phyloP scores from a whole-genome alignment of 768 basidiomycete genomes.

The Pleurotus cornucopiae region DNA sequence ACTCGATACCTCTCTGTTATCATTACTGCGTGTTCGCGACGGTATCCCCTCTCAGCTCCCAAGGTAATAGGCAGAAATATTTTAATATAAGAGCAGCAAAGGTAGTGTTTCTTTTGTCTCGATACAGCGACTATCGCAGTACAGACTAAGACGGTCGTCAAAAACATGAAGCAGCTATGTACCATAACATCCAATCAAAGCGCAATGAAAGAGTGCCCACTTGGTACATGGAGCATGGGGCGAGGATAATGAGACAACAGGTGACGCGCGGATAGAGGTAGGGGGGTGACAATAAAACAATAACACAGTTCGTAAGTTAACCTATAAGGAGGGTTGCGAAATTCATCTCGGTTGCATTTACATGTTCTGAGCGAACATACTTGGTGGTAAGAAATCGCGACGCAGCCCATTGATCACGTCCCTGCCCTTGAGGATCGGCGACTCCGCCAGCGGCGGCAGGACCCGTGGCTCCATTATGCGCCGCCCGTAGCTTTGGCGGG shows the following conservation, averaged over 20 bases:
- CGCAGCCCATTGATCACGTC: neutral
- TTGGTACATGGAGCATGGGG: neutral
- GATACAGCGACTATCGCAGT: no score
- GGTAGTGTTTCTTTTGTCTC: no score
- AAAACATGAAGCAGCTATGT: neutral
- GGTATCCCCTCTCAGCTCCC: no score
- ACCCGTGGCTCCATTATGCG: neutral
- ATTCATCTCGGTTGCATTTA: neutral
- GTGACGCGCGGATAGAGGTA: neutral
- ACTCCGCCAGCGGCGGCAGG: neutral
- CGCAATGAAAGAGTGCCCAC: neutral
- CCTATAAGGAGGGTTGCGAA: neutral
- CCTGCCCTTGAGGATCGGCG: constrained; percentile 1
- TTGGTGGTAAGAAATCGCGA: constrained; percentile 5
- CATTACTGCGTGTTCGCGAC: no score
- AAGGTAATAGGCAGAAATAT: no score
- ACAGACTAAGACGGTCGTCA: no score
- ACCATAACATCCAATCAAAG: neutral
- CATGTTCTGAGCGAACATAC: constrained; percentile 7
- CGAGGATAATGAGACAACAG: neutral
- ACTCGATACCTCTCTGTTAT: no score
- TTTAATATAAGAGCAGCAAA: no score
- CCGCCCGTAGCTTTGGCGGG: neutral
- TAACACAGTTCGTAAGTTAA: neutral
- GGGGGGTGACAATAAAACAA: neutral